Evolutionary conservation across 176 grass and related monocot species (phyloP), one percentile per base, ranked within the genome.

Genomic region (Otatea glauca): DNA sequence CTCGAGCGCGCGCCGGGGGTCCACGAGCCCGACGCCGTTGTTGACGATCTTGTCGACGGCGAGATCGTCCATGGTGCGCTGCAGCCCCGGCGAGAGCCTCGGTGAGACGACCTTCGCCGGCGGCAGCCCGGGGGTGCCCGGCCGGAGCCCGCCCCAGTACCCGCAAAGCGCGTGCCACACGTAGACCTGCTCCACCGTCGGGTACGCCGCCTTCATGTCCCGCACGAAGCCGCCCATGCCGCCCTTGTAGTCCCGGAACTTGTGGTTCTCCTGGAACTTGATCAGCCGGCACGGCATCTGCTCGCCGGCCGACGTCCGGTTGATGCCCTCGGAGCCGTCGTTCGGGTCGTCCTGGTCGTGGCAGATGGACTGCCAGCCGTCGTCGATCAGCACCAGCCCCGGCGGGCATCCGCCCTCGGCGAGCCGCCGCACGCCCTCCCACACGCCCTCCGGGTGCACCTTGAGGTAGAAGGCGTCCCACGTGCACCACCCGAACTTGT

Each of bases 401-500:
- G 96, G 96, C 3, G 96, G 96, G 85, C 93, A 95, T 2, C 96
- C 96, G 64, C 96, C 96, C 1, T 95, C 93, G 0, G 91, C 77
- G 13, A 98, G 93, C 2, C 86, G 66, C 5, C 87, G 92, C 64
- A 98, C 89, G 47, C 96, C 96, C 58, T 92, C 93, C 91, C 87
- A 92, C 39, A 98, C 88, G 5, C 91, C 96, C 51, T 86, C 80
- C 9, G 96, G 96, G 63, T 89, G 84, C 43, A 98, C 96, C 34
- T 90, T 93, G 25, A 97, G 92, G 86, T 97, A 97, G 80, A 97
- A 97, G 44, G 95, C 92, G 75, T 97, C 92, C 95, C 95, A 97
- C 6, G 95, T 97, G 84, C 95, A 97, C 95, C 95, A 97, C 15
- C 95, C 95, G 80, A 97, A 97, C 84, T 92, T 98, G 87, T 98